Conservation (phyloP, 306 rosid genomes). For the Heteromeles arbutifolia region DNA sequence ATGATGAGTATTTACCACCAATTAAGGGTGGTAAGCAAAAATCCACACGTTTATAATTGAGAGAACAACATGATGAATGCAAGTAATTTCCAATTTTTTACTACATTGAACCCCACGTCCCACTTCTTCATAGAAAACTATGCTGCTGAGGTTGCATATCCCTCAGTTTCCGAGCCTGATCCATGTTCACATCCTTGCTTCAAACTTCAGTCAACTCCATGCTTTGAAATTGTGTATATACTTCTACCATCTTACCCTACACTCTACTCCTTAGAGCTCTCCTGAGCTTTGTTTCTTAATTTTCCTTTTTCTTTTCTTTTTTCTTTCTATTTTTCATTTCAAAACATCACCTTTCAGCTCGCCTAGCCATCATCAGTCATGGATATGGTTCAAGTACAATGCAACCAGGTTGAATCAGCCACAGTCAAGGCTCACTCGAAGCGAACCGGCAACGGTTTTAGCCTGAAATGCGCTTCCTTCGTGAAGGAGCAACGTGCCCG, state of each 20-base stretch:
- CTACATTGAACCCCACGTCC: constrained; percentile 42
- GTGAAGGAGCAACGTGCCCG: constrained; percentile 89
- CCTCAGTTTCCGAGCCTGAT: constrained; percentile 75
- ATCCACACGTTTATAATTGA: too few species aligned
- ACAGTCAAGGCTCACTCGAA: constrained; percentile 21
- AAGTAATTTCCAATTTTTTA: background rate
- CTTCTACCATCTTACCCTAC: constrained; percentile 1
- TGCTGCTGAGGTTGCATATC: constrained; percentile 54
- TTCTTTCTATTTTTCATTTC: background rate
- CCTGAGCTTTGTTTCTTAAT: constrained; percentile 6
- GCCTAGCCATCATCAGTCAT: constrained; percentile 18
- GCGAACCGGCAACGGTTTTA: constrained; percentile 41
- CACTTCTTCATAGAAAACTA: constrained; percentile 39
- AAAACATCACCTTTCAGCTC: background rate
- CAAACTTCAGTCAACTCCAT: constrained; percentile 31
- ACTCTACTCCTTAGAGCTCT: constrained; percentile 20
- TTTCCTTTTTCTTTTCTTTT: background rate
- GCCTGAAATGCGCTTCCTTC: constrained; percentile 60
- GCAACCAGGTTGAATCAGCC: constrained; percentile 13
- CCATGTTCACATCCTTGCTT: constrained; percentile 62
- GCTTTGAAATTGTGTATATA: constrained; percentile 5
- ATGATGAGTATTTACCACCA: too few species aligned
- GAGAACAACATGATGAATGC: background rate
- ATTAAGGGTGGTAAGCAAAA: too few species aligned
- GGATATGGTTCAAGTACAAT: constrained; percentile 35